These are phyloP conservation scores for Pontederia crassipes DNA, from an alignment of 176 grass and related monocot species.

Conservation along the genomic window DNA sequence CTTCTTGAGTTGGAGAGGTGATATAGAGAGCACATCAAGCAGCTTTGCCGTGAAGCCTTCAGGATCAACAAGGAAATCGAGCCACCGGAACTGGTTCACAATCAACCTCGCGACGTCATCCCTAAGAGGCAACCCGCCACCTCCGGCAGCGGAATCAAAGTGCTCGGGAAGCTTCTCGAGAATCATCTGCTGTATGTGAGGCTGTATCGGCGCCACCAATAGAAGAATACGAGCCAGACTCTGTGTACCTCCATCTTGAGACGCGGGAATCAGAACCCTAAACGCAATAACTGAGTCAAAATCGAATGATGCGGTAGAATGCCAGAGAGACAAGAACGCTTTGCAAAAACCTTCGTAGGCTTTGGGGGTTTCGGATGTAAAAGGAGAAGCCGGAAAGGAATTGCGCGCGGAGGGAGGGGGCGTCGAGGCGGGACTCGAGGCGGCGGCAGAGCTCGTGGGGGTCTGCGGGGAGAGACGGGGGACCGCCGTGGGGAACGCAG, in stretches of 20 bases:
- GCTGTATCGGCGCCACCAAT: conserved; percentile 57
- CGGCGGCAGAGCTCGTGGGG: neutral
- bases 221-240: conserved; percentile 63
- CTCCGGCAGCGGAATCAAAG: conserved; percentile 35
- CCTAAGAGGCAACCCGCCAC: conserved; percentile 44
- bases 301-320: neutral
- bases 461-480: conserved; percentile 30
- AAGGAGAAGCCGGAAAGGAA: conserved; percentile 44
- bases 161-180: conserved; percentile 89
- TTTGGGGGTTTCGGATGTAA: conserved; percentile 31
- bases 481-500: conserved; percentile 33
- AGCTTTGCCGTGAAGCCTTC: conserved; percentile 50
- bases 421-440: conserved; percentile 9
- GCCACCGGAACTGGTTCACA: conserved; percentile 60
- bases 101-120: conserved; percentile 63
- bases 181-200: conserved; percentile 50
- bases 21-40: conserved; percentile 78
- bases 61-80: conserved; percentile 66
- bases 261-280: conserved; percentile 33
- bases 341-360: conserved; percentile 32
- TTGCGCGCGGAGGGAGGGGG: conserved; percentile 15
- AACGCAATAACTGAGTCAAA: neutral
- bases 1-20: conserved; percentile 63
- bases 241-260: conserved; percentile 16
- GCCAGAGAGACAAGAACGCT: neutral